Evolutionary conservation across 2,329 filamentous ascomycete species (phyloP), one percentile per base, ranked within the genome.

Genomic region (Truncatella angustata): DNA sequence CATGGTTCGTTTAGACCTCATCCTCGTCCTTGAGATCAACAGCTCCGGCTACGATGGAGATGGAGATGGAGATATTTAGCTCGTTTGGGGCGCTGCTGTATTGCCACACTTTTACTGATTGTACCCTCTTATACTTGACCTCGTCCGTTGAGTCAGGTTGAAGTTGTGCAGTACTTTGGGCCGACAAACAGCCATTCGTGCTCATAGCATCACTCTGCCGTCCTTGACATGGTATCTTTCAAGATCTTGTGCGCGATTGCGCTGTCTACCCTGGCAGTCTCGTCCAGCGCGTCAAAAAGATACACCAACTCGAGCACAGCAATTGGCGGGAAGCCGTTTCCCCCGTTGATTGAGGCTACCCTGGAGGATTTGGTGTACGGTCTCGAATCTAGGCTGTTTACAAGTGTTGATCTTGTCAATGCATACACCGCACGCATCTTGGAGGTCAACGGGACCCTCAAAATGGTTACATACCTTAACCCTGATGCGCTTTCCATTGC

Each of bases 401-500:
- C 65, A 11, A 65, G 61, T 30, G 62, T 66, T 5, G 65, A 66
- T 24, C 55, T 67, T 4, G 63, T 66, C 12, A 62, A 62, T 37
- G 60, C 68, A 9, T 70, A 71, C 40, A 52, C 64, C 6, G 60
- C 60, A 4, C 61, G 69, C 6, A 72, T 73, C 43, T 28, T 54
- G 10, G 64, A 70, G 47, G 66, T 72, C 11, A 71, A 73, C 46
- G 42, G 51, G 6, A 60, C 58, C 1, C 57, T 72, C 21, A 60
- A 61, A 18, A 60, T 60, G n/a, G 68, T 73, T 4, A 62, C 64
- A 1, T 63, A 73, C 55, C 54, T 69, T 30, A 73, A 72, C 52
- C 65, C 67, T 0, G 69, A 73, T 51, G 73, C 73, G 0, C 45
- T 73, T 4, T 32, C 52, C 4, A 71, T 74, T 7, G 74, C 75